Base-by-base conservation (phyloP, 2,329 filamentous ascomycete genomes). In the Neopestalotiopsis sp. region DNA sequence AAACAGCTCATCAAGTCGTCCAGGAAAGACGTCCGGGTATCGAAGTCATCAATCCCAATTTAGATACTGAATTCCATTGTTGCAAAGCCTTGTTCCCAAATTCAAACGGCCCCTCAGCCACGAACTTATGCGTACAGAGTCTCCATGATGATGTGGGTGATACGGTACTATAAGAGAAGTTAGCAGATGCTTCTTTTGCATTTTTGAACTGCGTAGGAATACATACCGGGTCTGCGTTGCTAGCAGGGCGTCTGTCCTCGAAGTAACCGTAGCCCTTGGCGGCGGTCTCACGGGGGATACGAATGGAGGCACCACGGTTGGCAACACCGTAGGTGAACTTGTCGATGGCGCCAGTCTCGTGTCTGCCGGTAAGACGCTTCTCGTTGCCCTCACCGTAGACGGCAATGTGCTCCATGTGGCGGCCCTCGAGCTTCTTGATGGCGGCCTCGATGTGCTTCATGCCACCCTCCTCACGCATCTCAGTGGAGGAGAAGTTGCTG, bases 331-430 rank as follows among this genome's bases (percentile, higher is more conserved):
- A 98, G 76, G 90, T 91, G 89, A 99, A 99, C 81, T 92, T 89
- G 80, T 99, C 95, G 79, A 97, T 98, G 76, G 88, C 90, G 61
- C 95, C 95, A 12, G 96, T 99, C 90, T 99, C 96, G 85, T 98
- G 94, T 74, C 89, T 88, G 76, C 96, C 96, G 66, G 95, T 98
- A 76, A 98, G 92, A 79, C 96, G 95, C 76, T 92, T 89, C 76
- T 96, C 94, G 87, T 99, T 99, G 82, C 95, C 95, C 87, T 97
- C 94, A 79, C 96, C 94, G 81, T 97, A 97, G 75, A 97, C 94
- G 75, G 92, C 91, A 83, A 97, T 97, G 89, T 93, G 95, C 87
- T 94, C 92, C 74, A 84, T 82, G 84, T 94, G 92, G 76, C 92
- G 91, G 72, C 86, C 87, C 83, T 93, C 92, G 20, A 95, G 90